These are phyloP conservation scores for Metschnikowia continentalis DNA, from an alignment of 805 yeast species.

Conservation along the genomic window DNA sequence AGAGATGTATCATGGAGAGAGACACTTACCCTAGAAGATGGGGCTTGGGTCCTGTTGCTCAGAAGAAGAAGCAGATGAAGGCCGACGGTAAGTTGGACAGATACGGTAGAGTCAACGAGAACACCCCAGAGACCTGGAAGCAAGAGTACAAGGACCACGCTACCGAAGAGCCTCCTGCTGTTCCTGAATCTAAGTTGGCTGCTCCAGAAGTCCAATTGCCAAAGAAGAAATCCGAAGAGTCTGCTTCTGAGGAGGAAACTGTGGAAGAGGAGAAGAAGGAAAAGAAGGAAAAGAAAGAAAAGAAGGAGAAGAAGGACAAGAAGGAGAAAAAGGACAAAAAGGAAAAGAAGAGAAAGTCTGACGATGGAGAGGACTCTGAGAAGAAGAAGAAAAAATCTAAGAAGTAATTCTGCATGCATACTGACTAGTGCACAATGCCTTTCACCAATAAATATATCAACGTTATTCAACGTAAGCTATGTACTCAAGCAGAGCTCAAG, in stretches of 20 bases:
- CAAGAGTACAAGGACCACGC: conserved; percentile 69
- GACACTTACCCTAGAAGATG: conserved; percentile 99
- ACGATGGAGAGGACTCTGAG: conserved; percentile 41
- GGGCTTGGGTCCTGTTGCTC: conserved; percentile 99
- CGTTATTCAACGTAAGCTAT: neutral
- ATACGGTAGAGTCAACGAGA: conserved; percentile 89
- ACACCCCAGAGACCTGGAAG: conserved; percentile 93
- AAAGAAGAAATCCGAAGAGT: conserved; percentile 48
- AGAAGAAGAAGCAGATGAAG: conserved; percentile 97
- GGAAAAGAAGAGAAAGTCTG: conserved; percentile 19
- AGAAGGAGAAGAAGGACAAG: conserved; percentile 33
- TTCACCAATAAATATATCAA: conserved; percentile 3
- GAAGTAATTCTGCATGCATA: conserved; percentile 21
- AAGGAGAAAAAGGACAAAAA: conserved; percentile 47
- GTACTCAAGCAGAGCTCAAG: neutral
- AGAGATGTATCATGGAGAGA: conserved; percentile 99
- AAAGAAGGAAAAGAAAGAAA: conserved; percentile 29
- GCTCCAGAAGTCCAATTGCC: conserved; percentile 45
- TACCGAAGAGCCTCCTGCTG: conserved; percentile 55
- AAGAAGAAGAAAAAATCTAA: conserved; percentile 47
- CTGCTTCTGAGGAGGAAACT: conserved; percentile 27
- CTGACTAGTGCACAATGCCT: conserved; percentile 4
- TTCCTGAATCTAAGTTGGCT: conserved; percentile 50
- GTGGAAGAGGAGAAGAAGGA: conserved; percentile 26
- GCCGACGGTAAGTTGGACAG: conserved; percentile 96